Conservation (phyloP, 345 rosid species). For the Arabis alpina region DNA sequence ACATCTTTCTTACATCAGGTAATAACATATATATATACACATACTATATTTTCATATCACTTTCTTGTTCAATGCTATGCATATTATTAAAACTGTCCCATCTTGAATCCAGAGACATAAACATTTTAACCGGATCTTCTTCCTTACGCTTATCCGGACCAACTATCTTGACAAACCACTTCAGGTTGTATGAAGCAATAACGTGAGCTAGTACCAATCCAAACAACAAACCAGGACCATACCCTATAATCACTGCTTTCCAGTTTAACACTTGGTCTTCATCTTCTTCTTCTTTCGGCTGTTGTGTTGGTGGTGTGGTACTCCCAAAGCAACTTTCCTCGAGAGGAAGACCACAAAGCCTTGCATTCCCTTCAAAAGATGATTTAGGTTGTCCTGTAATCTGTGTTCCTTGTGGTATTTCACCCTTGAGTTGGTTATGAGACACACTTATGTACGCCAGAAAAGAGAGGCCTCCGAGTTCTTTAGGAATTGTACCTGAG, state of each 20-base stretch:
- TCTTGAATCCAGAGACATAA: constrained; percentile 34
- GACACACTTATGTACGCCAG: constrained; percentile 22
- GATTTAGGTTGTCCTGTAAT: constrained; percentile 28
- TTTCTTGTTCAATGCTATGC: constrained; percentile 3
- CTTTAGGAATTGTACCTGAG: constrained; percentile 16
- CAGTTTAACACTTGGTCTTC: constrained; percentile 27
- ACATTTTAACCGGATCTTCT: constrained; percentile 30
- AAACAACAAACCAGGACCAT: constrained; percentile 23
- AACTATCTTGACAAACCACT: constrained; percentile 24
- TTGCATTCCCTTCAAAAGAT: constrained; percentile 26
- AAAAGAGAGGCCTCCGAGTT: constrained; percentile 16
- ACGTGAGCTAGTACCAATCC: constrained; percentile 17
- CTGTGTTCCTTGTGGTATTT: constrained; percentile 31
- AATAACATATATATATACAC: too few species aligned
- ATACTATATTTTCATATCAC: constrained; percentile 5
- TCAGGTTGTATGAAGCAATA: constrained; percentile 1
- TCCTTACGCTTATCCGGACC: constrained; percentile 15
- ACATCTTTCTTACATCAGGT: too few species aligned
- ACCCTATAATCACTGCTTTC: constrained; percentile 25
- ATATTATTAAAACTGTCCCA: constrained; percentile 25
- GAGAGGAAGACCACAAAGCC: constrained; percentile 30
- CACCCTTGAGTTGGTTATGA: constrained; percentile 31
- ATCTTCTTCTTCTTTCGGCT: neutral
- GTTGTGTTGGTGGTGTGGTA: too few species aligned
- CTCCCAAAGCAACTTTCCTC: too few species aligned